Base-by-base conservation (phyloP, 2,329 filamentous ascomycete genomes). In the Endothia cerciana region DNA sequence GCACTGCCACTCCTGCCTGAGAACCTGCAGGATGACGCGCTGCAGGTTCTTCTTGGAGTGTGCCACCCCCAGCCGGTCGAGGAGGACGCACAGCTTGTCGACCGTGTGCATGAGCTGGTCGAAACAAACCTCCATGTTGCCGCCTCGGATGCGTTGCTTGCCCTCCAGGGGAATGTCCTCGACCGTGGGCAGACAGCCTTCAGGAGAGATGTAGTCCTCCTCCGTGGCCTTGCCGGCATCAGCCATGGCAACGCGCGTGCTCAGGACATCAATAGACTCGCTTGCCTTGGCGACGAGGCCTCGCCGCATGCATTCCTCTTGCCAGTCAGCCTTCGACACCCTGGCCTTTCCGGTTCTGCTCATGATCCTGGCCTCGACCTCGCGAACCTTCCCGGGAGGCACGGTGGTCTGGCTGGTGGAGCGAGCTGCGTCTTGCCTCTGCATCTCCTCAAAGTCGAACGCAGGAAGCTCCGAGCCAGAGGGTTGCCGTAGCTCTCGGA, bases 121-220 rank as follows among this genome's bases (percentile, higher is more conserved):
- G n/a, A 68, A 68, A 13, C 63, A 60, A n/a, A 60, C 60, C 40
- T 68, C 66, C 66, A 68, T 68, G 13, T 53, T 59, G 3, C 66
- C 64, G 7, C 66, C 66, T 5, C 66, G 61, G 30, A 68, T 60
- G 10, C 41, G 60, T 15, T 41, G 60, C 36, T 61, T 63, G 57
- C 66, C 66, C 38, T 64, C 51, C 36, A 45, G 36, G 0, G 64
- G 60, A 11, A 68, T 41, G 22, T 53, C 51, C 17, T 40, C 28
- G 4, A 64, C 25, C 7, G 17, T 51, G 4, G 65, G 45, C n/a
- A 56, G 41, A 13, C 66, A 64, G 30, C 60, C 65, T 15, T 68
- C 60, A 13, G 57, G 66, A 17, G 64, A 61, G 49, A 64, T 38
- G 28, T 63, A 68, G 33, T 68, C 41, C 2, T 66, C 59, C 41